These are phyloP conservation scores for Pseudodiploospora longispora DNA, from an alignment of 2,329 filamentous ascomycete genomes.

Conservation along the genomic window DNA sequence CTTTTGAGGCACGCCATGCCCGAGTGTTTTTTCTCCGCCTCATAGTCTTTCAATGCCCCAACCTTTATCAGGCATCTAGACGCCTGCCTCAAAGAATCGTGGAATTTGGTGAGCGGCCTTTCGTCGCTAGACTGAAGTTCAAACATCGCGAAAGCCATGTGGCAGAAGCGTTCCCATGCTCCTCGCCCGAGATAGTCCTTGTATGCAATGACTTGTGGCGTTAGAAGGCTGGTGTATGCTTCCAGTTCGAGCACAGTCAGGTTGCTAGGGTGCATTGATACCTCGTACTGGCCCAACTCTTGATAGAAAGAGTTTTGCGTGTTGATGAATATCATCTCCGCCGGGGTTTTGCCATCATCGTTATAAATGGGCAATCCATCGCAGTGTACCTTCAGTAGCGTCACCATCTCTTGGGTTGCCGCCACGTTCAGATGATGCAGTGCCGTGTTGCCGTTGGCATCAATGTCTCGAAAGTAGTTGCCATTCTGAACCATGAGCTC, in stretches of 20 bases:
- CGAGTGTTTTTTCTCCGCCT: too few relatives aligned
- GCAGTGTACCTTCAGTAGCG: conserved; percentile 15
- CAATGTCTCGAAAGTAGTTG: conserved; percentile 9
- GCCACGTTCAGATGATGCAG: conserved; percentile 20
- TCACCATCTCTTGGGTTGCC: conserved; percentile 15
- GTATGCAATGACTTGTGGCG: not conserved
- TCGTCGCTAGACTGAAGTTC: too few relatives aligned
- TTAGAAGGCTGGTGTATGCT: not conserved
- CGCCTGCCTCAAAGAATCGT: too few relatives aligned
- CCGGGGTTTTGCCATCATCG: conserved; percentile 13
- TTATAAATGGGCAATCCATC: conserved; percentile 10
- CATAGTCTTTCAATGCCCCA: too few relatives aligned
- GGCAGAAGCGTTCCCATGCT: too few relatives aligned
- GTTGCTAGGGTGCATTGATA: not conserved
- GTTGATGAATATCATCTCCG: conserved; percentile 23
- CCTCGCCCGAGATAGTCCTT: not conserved
- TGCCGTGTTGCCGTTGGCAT: conserved; percentile 10
- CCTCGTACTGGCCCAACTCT: not conserved
- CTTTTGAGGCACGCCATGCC: too few relatives aligned
- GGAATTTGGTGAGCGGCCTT: too few relatives aligned
- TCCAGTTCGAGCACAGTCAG: not conserved
- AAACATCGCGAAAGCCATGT: too few relatives aligned
- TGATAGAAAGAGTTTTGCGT: conserved; percentile 6
- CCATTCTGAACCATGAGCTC: conserved; percentile 13
- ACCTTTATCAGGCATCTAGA: too few relatives aligned